Percentiles rank a stretch among this genome's conserved stretches.
These are phyloP conservation scores for Oldenlandia corymbosa DNA, from an alignment of 257 asterid species.

Conservation along the genomic window DNA sequence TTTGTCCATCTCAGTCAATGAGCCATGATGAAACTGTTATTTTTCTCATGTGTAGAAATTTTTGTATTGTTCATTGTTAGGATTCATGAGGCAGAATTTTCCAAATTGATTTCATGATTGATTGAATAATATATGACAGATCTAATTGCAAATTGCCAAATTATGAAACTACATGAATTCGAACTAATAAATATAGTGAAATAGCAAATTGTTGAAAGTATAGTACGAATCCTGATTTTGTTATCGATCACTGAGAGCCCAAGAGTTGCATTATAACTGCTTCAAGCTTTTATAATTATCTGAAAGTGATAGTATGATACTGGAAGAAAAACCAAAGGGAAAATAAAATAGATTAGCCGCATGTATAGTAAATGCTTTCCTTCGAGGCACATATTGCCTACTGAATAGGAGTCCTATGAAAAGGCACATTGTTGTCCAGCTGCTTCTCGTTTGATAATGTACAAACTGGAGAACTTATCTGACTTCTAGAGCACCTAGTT, in stretches of 20 bases:
- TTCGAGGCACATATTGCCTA: slow-evolving; percentile 55
- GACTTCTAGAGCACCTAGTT: slow-evolving; percentile 57
- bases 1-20: slow-evolving; percentile 10
- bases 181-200: too few species aligned
- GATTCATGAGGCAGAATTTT: too few species aligned
- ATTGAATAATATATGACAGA: too few species aligned
- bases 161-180: too few species aligned
- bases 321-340: slow-evolving; percentile 75
- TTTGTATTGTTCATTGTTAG: too few species aligned
- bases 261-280: slow-evolving; percentile 91
- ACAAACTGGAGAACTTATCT: slow-evolving; percentile 59
- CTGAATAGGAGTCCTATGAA: slow-evolving; percentile 60
- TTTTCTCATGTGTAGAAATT: too few species aligned
- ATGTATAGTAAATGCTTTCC: slow-evolving; percentile 38
- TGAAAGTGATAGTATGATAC: slow-evolving; percentile 57
- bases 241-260: slow-evolving; percentile 51
- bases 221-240: slow-evolving; percentile 73
- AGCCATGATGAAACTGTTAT: slow-evolving; percentile 18
- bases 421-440: slow-evolving; percentile 68
- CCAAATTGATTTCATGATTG: too few species aligned
- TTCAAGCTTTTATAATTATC: slow-evolving; percentile 49
- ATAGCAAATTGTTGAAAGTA: too few species aligned
- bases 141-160: too few species aligned
- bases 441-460: slow-evolving; percentile 39
- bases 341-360: slow-evolving; percentile 63